Conservation (phyloP, 345 rosid genomes). For the Camelina neglecta region DNA sequence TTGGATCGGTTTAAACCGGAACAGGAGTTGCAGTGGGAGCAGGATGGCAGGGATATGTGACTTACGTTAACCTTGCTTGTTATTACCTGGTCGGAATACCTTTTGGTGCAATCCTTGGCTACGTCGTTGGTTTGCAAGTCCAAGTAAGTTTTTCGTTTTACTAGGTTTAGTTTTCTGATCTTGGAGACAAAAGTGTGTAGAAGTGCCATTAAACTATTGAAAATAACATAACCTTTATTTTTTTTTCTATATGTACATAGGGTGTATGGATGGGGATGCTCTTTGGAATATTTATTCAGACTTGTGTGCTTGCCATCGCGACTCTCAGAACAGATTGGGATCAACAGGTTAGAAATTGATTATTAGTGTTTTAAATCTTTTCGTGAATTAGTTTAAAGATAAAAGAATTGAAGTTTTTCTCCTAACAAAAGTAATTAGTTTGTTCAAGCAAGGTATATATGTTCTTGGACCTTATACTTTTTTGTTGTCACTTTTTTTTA, state of each 20-base stretch:
- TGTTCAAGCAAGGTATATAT: constrained; percentile 2
- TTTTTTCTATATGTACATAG: constrained; percentile 37
- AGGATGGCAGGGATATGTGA: constrained; percentile 82
- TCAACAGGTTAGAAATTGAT: constrained; percentile 54
- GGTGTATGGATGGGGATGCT: constrained; percentile 91
- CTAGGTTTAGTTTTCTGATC: neutral
- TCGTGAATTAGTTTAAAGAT: neutral
- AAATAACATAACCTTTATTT: neutral
- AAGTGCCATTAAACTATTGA: neutral
- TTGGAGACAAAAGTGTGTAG: neutral
- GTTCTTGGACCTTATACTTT: constrained; percentile 6
- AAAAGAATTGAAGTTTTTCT: too few relatives aligned
- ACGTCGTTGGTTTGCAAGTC: constrained; percentile 55
- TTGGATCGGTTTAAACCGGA: neutral
- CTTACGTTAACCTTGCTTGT: constrained; percentile 67
- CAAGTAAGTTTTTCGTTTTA: constrained; percentile 48
- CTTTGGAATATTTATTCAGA: constrained; percentile 68
- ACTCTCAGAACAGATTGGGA: constrained; percentile 81
- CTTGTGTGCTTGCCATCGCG: constrained; percentile 54
- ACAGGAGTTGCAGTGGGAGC: constrained; percentile 82
- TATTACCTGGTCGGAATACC: constrained; percentile 82
- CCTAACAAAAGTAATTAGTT: neutral
- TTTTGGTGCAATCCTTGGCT: constrained; percentile 64
- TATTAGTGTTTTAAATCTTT: neutral
- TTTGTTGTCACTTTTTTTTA: constrained; percentile 8